A percentile compares a stretch with the other conserved stretches of the same genome.
These are phyloP conservation scores for Cladosporium sp. DNA, from an alignment of 2,329 filamentous ascomycete species.

Conservation along the genomic window DNA sequence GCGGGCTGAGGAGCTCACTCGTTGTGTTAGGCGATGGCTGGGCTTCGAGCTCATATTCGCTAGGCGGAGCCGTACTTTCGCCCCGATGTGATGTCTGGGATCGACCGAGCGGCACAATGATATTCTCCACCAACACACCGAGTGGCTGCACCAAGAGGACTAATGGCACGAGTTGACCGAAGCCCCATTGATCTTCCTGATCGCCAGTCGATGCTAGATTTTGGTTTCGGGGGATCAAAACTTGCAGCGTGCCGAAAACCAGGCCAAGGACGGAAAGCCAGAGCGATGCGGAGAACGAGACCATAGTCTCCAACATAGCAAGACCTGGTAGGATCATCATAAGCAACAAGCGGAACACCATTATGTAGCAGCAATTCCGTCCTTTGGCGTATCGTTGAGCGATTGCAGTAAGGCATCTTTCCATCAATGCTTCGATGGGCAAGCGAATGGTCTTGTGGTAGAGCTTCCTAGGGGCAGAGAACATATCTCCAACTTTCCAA, in stretches of 20 bases:
- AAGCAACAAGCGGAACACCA: conserved; percentile 4
- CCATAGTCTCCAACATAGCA: conserved; percentile 18
- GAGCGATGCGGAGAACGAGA: conserved; percentile 22
- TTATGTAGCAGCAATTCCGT: not conserved
- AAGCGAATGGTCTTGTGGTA: conserved; percentile 17
- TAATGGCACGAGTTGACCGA: conserved; percentile 25
- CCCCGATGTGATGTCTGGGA: not conserved
- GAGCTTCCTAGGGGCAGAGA: conserved; percentile 11
- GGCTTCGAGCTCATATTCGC: not conserved
- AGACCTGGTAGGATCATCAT: conserved; percentile 14
- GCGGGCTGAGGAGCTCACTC: not conserved
- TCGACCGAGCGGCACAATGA: conserved; percentile 4
- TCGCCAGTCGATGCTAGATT: conserved; percentile 4
- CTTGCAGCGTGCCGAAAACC: conserved; percentile 23
- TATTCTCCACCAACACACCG: conserved; percentile 18
- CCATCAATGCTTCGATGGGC: conserved; percentile 15
- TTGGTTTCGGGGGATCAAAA: conserved; percentile 20
- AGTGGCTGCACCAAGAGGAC: conserved; percentile 24
- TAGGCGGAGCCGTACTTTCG: not conserved
- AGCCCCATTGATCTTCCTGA: conserved; percentile 16
- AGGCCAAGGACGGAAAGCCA: conserved; percentile 21
- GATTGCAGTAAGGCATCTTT: conserved; percentile 12
- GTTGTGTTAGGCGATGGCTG: too few relatives aligned
- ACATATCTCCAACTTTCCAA: conserved; percentile 25
- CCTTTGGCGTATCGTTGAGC: conserved; percentile 14